Evolutionary conservation across 805 yeast species (phyloP).

Genomic region (Priceomyces castillae): DNA sequence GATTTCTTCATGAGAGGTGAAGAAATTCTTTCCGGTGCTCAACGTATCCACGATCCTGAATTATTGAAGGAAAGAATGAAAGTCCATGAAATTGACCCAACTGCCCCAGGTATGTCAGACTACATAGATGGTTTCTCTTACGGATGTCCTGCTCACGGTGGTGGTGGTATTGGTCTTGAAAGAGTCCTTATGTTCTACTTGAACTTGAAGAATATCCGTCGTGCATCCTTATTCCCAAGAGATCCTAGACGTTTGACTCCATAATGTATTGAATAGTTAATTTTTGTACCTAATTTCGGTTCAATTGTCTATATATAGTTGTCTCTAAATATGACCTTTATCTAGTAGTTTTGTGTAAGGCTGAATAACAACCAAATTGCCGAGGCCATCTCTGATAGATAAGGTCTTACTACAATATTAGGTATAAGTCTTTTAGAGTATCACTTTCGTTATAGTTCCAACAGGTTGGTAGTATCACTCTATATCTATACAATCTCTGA

Average conservation of each 20-base stretch:
- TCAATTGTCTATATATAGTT: no score
- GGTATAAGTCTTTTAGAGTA: no score
- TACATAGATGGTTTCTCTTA: constrained; percentile 89
- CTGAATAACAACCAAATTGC: not conserved
- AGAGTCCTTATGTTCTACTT: constrained; percentile 98
- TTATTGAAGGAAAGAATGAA: constrained; percentile 78
- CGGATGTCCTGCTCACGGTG: constrained; percentile 99
- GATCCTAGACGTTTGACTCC: constrained; percentile 95
- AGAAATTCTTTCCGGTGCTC: constrained; percentile 99
- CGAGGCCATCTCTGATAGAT: not conserved
- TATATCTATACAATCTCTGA: not conserved
- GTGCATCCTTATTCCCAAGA: constrained; percentile 99
- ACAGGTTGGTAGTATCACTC: no score
- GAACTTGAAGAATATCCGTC: constrained; percentile 94
- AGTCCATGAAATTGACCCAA: constrained; percentile 79
- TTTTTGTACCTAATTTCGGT: no score
- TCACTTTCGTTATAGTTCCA: no score
- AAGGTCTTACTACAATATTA: no score
- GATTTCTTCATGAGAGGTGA: constrained; percentile 99
- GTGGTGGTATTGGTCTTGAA: constrained; percentile 99
- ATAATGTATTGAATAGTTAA: no score
- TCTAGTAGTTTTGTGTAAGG: not conserved
- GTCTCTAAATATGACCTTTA: not conserved
- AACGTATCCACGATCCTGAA: constrained; percentile 94
- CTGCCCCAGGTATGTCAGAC: constrained; percentile 79